phyloP scores from a whole-genome alignment of 371 early-diverging fungal genomes.

The Nosema muscidifuracis region DNA sequence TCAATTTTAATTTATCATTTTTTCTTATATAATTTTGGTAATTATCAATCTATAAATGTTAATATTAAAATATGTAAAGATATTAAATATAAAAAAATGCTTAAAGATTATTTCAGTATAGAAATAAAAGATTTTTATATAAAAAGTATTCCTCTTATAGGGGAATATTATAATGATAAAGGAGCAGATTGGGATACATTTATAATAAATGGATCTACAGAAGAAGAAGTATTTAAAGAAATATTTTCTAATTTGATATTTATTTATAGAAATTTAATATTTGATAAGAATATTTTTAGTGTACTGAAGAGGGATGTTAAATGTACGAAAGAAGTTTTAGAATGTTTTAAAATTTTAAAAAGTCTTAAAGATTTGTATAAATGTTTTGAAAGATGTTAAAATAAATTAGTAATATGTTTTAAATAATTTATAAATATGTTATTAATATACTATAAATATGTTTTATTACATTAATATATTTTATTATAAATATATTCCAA shows the following conservation, averaged over 20 bases:
- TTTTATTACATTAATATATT: too few relatives aligned
- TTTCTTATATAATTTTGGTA: conserved; percentile 34
- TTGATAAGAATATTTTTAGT: conserved; percentile 21
- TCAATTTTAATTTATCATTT: conserved; percentile 19
- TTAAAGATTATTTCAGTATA: conserved; percentile 40
- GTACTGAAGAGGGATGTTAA: conserved; percentile 21
- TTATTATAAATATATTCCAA: too few relatives aligned
- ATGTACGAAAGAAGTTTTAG: conserved; percentile 26
- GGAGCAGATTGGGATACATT: conserved; percentile 11
- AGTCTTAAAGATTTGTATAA: conserved; percentile 40
- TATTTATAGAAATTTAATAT: background rate
- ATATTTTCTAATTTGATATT: background rate
- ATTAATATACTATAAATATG: background rate
- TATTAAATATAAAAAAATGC: conserved; percentile 4
- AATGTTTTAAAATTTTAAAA: conserved; percentile 15
- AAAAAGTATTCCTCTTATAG: conserved; percentile 11
- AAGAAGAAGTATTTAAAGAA: conserved; percentile 18
- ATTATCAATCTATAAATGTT: conserved; percentile 14
- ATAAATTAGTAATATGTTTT: background rate
- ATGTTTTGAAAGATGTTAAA: conserved; percentile 38
- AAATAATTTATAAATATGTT: too few relatives aligned
- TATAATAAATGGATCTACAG: background rate
- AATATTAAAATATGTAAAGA: background rate
- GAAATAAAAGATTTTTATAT: conserved; percentile 9
- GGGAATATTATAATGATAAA: background rate